A percentile compares a stretch with the other conserved stretches of the same genome.
phyloP scores from a whole-genome alignment of 176 grass and related monocot genomes.

The Hordeum vulgare region DNA sequence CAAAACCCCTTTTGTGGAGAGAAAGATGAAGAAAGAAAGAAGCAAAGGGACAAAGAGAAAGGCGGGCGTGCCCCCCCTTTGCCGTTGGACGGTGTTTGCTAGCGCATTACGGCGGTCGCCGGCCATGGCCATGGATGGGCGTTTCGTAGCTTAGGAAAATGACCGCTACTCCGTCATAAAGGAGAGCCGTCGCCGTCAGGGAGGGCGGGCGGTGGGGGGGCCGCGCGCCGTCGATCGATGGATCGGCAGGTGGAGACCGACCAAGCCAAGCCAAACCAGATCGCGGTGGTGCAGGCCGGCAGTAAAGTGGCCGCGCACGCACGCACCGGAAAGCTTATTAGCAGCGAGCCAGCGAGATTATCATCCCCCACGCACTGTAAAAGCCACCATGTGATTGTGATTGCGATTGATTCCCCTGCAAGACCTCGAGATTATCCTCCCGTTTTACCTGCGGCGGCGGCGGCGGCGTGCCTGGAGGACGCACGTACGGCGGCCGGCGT shows the following conservation, averaged over 20 bases:
- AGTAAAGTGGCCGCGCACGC: neutral
- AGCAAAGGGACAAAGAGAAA: constrained; percentile 2
- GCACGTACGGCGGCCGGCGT: neutral
- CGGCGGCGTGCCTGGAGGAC: constrained; percentile 9
- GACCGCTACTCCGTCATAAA: neutral
- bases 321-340: neutral
- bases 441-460: neutral
- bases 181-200: neutral
- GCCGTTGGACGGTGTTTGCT: neutral
- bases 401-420: constrained; percentile 1
- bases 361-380: neutral
- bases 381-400: neutral
- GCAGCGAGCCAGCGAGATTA: too few species aligned
- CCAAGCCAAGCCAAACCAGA: neutral
- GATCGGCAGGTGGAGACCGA: neutral
- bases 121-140: neutral
- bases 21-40: neutral
- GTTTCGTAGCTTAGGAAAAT: neutral
- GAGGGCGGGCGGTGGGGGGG: neutral
- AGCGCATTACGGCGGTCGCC: neutral
- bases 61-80: neutral
- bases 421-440: neutral
- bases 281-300: too few species aligned
- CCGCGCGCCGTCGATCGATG: neutral
- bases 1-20: neutral